A percentile compares a stretch with the other conserved stretches of the same genome.
phyloP scores from a whole-genome alignment of 805 yeast species.

The Metschnikowia borealis region DNA sequence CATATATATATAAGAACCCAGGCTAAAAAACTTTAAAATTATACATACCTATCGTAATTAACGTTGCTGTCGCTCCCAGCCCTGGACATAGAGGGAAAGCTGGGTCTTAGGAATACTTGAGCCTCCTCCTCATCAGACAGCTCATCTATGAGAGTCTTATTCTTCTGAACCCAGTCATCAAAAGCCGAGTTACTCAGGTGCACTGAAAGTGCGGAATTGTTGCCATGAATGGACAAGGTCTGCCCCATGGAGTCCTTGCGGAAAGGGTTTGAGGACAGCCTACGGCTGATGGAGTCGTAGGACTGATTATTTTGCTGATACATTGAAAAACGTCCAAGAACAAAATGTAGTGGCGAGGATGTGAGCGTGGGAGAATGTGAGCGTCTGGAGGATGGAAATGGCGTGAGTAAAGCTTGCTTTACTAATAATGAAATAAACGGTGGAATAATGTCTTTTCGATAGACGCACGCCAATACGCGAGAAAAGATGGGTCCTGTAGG shows the following conservation, averaged over 20 bases:
- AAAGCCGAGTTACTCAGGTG: conserved; percentile 27
- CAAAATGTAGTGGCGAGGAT: neutral
- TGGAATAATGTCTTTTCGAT: neutral
- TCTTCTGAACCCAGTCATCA: conserved; percentile 56
- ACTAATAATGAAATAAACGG: neutral
- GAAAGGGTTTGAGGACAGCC: conserved; percentile 70
- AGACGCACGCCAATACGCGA: conserved; percentile 1
- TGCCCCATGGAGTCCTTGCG: conserved; percentile 27
- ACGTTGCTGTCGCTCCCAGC: conserved; percentile 36
- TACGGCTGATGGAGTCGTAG: conserved; percentile 34
- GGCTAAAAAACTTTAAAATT: neutral
- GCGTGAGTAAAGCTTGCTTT: neutral
- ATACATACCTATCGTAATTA: conserved; percentile 31
- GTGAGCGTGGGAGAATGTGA: neutral
- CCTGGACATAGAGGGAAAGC: conserved; percentile 27
- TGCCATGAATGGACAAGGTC: conserved; percentile 1
- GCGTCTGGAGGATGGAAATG: neutral
- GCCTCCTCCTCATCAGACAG: conserved; percentile 43
- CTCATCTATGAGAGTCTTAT: conserved; percentile 37
- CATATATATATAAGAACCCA: neutral
- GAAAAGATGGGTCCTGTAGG: neutral
- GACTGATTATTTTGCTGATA: conserved; percentile 37
- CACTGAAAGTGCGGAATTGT: conserved; percentile 6
- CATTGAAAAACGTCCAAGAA: conserved; percentile 22
- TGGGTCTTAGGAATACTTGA: conserved; percentile 20